Conservation (phyloP, 495 filamentous ascomycete species). For the Penicillium riverlandense region DNA sequence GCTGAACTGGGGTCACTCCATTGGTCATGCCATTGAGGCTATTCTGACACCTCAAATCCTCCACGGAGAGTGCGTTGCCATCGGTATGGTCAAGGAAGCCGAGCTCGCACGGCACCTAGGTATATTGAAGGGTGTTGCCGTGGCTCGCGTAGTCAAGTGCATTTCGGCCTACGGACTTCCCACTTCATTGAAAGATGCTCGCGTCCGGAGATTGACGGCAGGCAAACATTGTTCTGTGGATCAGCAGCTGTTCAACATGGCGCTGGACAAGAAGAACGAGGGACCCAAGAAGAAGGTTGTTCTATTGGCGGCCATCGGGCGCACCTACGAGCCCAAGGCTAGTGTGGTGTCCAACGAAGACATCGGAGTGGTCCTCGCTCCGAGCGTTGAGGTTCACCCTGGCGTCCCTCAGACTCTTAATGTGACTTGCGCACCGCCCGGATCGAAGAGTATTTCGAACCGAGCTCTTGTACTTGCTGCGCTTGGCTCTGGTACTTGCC, state of each 20-base stretch:
- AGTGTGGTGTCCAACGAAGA: constrained; percentile 81
- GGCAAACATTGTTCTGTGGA: constrained; percentile 90
- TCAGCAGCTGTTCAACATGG: constrained; percentile 83
- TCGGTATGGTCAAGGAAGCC: constrained; percentile 97
- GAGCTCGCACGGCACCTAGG: constrained; percentile 88
- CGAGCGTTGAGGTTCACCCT: constrained; percentile 66
- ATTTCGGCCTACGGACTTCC: constrained; percentile 90
- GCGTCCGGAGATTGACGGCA: constrained; percentile 76
- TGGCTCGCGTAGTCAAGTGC: constrained; percentile 84
- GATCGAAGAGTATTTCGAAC: constrained; percentile 98
- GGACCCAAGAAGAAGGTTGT: constrained; percentile 94
- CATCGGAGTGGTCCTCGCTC: constrained; percentile 76
- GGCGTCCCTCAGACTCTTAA: constrained; percentile 55
- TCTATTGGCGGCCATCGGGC: constrained; percentile 85
- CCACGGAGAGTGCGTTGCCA: constrained; percentile 91
- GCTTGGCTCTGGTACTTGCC: constrained; percentile 77
- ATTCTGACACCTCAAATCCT: constrained; percentile 92
- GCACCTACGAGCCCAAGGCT: constrained; percentile 77
- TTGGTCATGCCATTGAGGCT: constrained; percentile 94
- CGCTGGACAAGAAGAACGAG: constrained; percentile 97
- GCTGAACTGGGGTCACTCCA: constrained; percentile 96
- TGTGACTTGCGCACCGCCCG: constrained; percentile 78
- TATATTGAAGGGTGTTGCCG: constrained; percentile 77
- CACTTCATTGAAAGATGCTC: constrained; percentile 75
- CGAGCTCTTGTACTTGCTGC: constrained; percentile 88